Percentiles rank a stretch among this genome's conserved stretches.
phyloP scores from a whole-genome alignment of 257 asterid genomes.

The Verbena officinalis region DNA sequence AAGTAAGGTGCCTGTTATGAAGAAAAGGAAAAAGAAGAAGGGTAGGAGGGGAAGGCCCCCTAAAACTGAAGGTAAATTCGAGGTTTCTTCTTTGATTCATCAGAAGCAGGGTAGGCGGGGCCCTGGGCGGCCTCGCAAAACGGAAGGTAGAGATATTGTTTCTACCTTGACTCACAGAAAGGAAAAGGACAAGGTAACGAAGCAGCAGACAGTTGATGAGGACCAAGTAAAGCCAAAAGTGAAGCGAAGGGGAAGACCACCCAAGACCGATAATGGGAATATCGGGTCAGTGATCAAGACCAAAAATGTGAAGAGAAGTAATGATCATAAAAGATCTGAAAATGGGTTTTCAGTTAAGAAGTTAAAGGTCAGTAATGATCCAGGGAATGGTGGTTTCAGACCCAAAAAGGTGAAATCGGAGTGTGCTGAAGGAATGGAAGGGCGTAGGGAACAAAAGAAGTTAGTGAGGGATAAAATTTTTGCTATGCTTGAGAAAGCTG shows the following conservation, averaged over 20 bases:
- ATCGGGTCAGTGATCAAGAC: slow-evolving; percentile 23
- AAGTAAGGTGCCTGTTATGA: slow-evolving; percentile 4
- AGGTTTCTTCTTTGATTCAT: slow-evolving; percentile 21
- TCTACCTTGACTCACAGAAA: slow-evolving; percentile 17
- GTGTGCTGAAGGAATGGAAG: slow-evolving; percentile 36
- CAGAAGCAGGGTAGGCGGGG: slow-evolving; percentile 30
- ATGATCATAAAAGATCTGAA: slow-evolving; percentile 30
- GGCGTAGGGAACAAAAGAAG: slow-evolving; percentile 70
- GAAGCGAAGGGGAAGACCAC: slow-evolving; percentile 42
- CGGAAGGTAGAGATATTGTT: slow-evolving; percentile 19
- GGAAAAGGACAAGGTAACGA: slow-evolving; percentile 19
- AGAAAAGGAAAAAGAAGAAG: slow-evolving; percentile 28
- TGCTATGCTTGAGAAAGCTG: slow-evolving; percentile 62
- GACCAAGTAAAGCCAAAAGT: slow-evolving; percentile 21
- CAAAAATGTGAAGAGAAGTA: slow-evolving; percentile 30
- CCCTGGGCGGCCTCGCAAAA: slow-evolving; percentile 46
- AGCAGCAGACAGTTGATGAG: slow-evolving; percentile 28
- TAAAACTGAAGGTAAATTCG: slow-evolving; percentile 29
- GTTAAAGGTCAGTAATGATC: slow-evolving; percentile 19
- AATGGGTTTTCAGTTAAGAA: slow-evolving; percentile 31
- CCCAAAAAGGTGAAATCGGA: slow-evolving; percentile 3
- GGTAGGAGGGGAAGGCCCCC: slow-evolving; percentile 49
- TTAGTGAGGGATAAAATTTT: slow-evolving; percentile 71
- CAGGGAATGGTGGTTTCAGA: slow-evolving; percentile 22
- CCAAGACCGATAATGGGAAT: slow-evolving; percentile 27